Base-by-base conservation (phyloP, 768 basidiomycete species). In the Mycena chlorophos region DNA sequence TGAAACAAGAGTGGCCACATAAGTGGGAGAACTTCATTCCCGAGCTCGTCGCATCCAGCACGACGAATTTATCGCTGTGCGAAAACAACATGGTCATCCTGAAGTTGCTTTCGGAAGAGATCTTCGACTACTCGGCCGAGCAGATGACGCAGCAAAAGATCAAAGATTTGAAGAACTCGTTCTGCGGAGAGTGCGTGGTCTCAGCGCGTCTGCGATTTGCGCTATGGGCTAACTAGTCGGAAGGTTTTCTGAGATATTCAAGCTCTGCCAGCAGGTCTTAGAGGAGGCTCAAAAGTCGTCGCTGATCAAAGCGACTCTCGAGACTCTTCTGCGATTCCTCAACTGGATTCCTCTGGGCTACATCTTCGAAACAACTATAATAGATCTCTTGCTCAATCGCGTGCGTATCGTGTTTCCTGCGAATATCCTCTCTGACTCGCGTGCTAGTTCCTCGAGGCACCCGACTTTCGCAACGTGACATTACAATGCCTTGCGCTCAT, bases 31-130 rank as follows among this genome's bases (percentile, higher is more conserved):
- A 83, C 20, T 98, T 98, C 78, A 97, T 98, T 65, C 86, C 91
- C 12, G 95, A 98, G 72, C 90, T 98, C 43, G 94, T 98, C 56
- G 89, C 94, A 63, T 97, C 96, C 6, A 98, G 96, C 40, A 96
- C 96, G 73, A 93, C 92, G 39, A 98, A 94, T 69, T 84, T 98
- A 37, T 87, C 91, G 2, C 83, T 98, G 27, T 98, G 97, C 81
- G 97, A 99, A 76, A 99, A 99, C 81, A 99, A 99, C 76, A 99
- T 99, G 97, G 84, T 94, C 71, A 98, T 99, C 69, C 81, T 98
- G 64, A 91, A 92, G 67, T 81, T 99, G 13, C 81, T 98, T n/a
- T 96, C 94, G 0, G 97, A 99, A 68, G 97, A 99, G 71, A 93
- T 99, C 55, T 99, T 99, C 67, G 97, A 99, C 71, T 99, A 89